Base-by-base conservation (phyloP, 306 rosid genomes). In the Vigna radiata region DNA sequence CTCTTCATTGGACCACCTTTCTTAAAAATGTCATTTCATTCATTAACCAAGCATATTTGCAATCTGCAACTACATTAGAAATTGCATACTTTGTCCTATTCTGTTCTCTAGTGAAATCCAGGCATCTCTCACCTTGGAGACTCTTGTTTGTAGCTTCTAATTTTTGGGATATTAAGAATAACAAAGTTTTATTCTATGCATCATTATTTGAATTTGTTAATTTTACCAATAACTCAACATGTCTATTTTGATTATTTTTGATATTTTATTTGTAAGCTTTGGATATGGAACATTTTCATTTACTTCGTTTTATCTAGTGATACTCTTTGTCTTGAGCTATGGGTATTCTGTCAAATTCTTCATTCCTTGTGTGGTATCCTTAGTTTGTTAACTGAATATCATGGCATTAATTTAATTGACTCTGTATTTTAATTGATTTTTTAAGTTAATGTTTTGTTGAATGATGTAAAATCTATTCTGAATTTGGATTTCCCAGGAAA, bases 401-500 rank as follows among this genome's bases (percentile, higher is more conserved):
- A 16, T 62, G 37, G 64, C 37, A 23, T 39, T 47, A 59, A 62
- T 13, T 48, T 52, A 27, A 27, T 58, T 4, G 33, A 29, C 16
- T 41, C 44, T 49, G 44, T 77, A 69, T 65, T 41, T 70, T 70
- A 9, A 10, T 50, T 23, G 19, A 23, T 60, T 50, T 48, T 73
- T 68, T 47, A 43, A 39, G 11, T 43, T 72, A 50, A 10, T 48
- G 70, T 71, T 68, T 47, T 69, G 54, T 61, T 52, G 39, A 66
- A 55, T 83, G 75, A 43, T 73, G 27, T 36, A 68, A 72, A 64
- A 64, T 72, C 17, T 83, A 43, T 75, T 60, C 14, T 9, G 14
- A 15, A 31, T 31, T 61, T 85, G 75, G 82, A 73, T 83, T 83
- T 84, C 75, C 61, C 80, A 93, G 97, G 91, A 68, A 89, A 52